Base-by-base conservation (phyloP, 176 grass and related monocot genomes). In the Ampelocalamus luodianensis region DNA sequence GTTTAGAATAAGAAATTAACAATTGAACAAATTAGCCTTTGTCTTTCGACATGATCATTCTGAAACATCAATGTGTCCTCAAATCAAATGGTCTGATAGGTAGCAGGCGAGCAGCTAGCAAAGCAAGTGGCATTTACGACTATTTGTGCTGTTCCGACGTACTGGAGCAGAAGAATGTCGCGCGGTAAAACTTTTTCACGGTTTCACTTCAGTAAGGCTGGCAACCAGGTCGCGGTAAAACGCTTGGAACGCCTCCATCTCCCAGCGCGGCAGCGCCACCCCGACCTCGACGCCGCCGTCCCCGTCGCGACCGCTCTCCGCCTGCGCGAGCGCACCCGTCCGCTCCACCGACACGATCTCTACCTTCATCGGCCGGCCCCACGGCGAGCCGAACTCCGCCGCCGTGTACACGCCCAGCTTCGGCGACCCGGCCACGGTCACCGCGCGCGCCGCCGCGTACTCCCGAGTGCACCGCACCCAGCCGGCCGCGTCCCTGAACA, bases 281-380 rank as follows among this genome's bases (percentile, higher is more conserved):
- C 95, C 93, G 51, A 98, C 83, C 76, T 98, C 95, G 36, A 98
- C 89, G 24, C 95, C 95, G 7, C 84, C 86, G 36, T 83, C 80
- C 8, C 60, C 91, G 39, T 82, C 79, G 23, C 79, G 69, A 6
- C 39, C 62, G 60, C 89, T 90, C 48, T 94, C 91, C 16, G 92
- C 87, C 18, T 92, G 87, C 24, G 89, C 82, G 46, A 94, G 87
- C 16, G 92, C 94, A 20, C 88, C 92, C 20, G 92, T 97, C 27
- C 91, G 86, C 49, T 92, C 92, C 24, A 94, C 91, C 7, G 87
- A 88, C 10, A 43, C 38, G 51, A 93, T 84, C 89, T 97, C 95
- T 53, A 97, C 95, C 74, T 94, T 94, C 16, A 12, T 64, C 4
- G 90, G 92, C 14, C 42, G 51, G 1, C 94, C 69, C 87, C 87